These are phyloP conservation scores for Fusarium newnesense DNA, from an alignment of 2,329 filamentous ascomycete species.

Conservation along the genomic window DNA sequence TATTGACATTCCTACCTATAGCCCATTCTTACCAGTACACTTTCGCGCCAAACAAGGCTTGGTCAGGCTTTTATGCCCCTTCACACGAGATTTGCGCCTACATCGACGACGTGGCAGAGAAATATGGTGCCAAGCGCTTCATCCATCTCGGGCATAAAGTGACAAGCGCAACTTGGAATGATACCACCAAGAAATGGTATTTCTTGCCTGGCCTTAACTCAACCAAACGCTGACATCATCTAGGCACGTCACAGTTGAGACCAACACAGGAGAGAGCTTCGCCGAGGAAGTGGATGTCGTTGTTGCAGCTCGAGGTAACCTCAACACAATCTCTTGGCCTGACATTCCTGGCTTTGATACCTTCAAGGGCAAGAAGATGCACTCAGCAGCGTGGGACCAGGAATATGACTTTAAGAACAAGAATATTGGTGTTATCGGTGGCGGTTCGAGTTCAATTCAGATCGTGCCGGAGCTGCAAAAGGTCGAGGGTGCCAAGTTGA, in stretches of 20 bases:
- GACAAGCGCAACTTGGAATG: background rate
- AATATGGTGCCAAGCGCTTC: background rate
- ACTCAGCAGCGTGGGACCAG: background rate
- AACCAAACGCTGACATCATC: fast-evolving
- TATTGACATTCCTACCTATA: background rate
- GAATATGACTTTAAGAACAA: background rate
- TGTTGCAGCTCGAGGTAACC: background rate
- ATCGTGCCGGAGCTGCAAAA: background rate
- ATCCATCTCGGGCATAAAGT: background rate
- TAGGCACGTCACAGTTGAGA: background rate
- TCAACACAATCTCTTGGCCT: background rate
- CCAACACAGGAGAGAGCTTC: fast-evolving
- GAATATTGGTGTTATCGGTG: background rate
- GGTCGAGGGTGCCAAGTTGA: background rate
- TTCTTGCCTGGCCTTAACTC: fast-evolving
- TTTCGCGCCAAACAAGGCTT: background rate
- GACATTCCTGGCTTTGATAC: background rate
- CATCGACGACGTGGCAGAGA: background rate
- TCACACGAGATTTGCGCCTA: background rate
- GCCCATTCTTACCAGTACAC: background rate
- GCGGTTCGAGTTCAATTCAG: background rate
- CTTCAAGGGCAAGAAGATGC: constrained; percentile 1
- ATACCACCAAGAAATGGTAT: background rate
- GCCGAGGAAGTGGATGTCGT: background rate
- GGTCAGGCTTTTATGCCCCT: background rate